A percentile compares a stretch with the other conserved stretches of the same genome.
Evolutionary conservation across 257 asterid genomes (phyloP).

Genomic region (Petrea volubilis): DNA sequence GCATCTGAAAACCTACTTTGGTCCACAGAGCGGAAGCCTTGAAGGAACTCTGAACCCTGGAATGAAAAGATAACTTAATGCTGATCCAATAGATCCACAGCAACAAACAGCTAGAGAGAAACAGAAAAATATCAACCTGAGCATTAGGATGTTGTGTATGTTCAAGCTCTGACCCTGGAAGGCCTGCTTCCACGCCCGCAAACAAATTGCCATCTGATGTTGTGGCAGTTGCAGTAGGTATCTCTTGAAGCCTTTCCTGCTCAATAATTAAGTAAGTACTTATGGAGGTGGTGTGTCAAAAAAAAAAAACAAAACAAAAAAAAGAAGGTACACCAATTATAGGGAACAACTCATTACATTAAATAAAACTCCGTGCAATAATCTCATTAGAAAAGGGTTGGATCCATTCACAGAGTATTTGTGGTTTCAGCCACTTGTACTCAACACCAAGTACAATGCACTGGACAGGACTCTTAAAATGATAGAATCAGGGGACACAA

Average conservation of each 20-base stretch:
- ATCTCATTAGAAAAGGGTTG: not conserved
- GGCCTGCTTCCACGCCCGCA: conserved; percentile 57
- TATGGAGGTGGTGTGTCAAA: not conserved
- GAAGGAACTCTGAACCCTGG: conserved; percentile 87
- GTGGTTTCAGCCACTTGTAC: not conserved
- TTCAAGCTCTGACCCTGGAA: conserved; percentile 90
- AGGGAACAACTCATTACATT: conserved; percentile 3
- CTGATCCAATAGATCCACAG: conserved; percentile 16
- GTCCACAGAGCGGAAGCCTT: conserved; percentile 75
- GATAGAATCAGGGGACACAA: not conserved
- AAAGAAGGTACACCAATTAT: too few relatives aligned
- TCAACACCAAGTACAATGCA: conserved; percentile 1
- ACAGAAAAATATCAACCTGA: conserved; percentile 54
- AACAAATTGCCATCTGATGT: conserved; percentile 60
- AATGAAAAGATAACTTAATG: conserved; percentile 13
- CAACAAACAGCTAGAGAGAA: conserved; percentile 4
- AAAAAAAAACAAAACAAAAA: conserved; percentile 9
- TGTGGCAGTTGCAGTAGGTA: conserved; percentile 71
- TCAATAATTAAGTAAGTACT: conserved; percentile 27
- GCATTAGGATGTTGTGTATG: conserved; percentile 59
- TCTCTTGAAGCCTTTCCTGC: conserved; percentile 92
- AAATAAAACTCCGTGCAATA: not conserved
- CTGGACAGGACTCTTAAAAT: not conserved
- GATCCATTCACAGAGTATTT: not conserved
- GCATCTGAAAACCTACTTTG: conserved; percentile 78